phyloP scores from a whole-genome alignment of 352 stramenopile species.

The Phytophthora colocasiae region DNA sequence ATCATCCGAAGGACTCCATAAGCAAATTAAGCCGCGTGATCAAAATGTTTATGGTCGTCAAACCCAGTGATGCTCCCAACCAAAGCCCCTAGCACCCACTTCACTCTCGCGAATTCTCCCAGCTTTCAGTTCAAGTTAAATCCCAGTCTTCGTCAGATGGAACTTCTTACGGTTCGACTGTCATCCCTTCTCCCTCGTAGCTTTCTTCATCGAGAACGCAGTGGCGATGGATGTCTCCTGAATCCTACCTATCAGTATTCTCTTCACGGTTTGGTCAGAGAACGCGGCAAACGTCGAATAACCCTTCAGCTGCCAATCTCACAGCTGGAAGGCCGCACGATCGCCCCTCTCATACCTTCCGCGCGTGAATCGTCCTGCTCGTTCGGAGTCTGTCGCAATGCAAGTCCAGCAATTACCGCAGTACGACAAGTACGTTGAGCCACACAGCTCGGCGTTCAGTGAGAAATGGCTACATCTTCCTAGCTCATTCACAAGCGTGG shows the following conservation, averaged over 20 bases:
- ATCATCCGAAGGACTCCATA: no score
- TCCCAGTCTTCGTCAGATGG: no score
- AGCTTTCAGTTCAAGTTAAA: no score
- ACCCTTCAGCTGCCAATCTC: slow-evolving; percentile 5
- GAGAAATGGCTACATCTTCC: slow-evolving; percentile 30
- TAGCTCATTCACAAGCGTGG: slow-evolving; percentile 46
- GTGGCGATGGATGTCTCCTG: neutral
- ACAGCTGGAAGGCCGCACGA: slow-evolving; percentile 8
- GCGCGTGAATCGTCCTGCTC: slow-evolving; percentile 36
- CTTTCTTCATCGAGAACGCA: no score
- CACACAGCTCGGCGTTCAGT: slow-evolving; percentile 17
- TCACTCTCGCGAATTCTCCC: no score
- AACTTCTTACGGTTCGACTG: no score
- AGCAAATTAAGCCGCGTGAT: no score
- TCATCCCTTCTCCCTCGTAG: no score
- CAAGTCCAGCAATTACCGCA: slow-evolving; percentile 44
- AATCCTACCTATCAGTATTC: slow-evolving; percentile 45
- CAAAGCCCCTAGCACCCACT: no score
- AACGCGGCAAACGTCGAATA: neutral
- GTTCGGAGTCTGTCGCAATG: slow-evolving; percentile 13
- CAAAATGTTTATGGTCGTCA: no score
- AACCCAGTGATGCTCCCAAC: no score
- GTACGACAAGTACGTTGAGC: slow-evolving; percentile 29
- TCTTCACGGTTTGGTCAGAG: slow-evolving; percentile 27
- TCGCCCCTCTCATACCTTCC: slow-evolving; percentile 35